Conservation (phyloP, 1,284 basidiomycete genomes). For the Melampsora americana region DNA sequence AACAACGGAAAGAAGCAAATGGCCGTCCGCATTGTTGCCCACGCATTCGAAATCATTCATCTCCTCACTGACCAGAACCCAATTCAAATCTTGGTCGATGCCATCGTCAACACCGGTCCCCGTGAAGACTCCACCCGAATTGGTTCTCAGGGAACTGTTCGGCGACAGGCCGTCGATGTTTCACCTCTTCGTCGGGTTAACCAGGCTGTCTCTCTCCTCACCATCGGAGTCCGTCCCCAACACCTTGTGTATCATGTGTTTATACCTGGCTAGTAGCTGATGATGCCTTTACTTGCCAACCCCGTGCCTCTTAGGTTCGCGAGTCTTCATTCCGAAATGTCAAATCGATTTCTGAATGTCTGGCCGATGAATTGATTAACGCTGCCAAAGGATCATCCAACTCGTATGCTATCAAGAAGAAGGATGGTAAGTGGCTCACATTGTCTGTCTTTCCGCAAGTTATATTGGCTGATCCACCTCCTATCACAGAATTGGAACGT, state of each 20-base stretch:
- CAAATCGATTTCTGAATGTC: conserved; percentile 89
- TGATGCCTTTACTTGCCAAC: too few species aligned
- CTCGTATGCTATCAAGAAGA: conserved; percentile 97
- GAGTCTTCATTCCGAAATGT: conserved; percentile 99
- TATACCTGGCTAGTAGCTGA: neutral
- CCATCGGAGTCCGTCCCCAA: conserved; percentile 66
- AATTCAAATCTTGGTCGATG: conserved; percentile 96
- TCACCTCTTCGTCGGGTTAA: conserved; percentile 97
- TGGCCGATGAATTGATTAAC: conserved; percentile 99
- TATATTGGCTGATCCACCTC: neutral
- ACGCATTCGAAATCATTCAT: conserved; percentile 99
- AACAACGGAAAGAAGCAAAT: conserved; percentile 99
- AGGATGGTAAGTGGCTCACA: conserved; percentile 60
- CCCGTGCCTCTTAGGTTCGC: conserved; percentile 62
- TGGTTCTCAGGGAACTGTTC: conserved; percentile 98
- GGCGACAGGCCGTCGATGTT: conserved; percentile 99
- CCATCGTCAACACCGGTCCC: conserved; percentile 99
- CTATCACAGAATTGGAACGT: conserved; percentile 80
- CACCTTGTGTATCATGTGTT: neutral
- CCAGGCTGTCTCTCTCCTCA: conserved; percentile 92
- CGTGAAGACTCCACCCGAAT: conserved; percentile 99
- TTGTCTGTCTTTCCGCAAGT: conserved; percentile 10
- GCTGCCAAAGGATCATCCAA: conserved; percentile 99
- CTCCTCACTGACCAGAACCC: conserved; percentile 99
- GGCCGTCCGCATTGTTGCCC: conserved; percentile 97